Conservation (phyloP, 495 filamentous ascomycete species). For the Penicillium dipodomyicola region DNA sequence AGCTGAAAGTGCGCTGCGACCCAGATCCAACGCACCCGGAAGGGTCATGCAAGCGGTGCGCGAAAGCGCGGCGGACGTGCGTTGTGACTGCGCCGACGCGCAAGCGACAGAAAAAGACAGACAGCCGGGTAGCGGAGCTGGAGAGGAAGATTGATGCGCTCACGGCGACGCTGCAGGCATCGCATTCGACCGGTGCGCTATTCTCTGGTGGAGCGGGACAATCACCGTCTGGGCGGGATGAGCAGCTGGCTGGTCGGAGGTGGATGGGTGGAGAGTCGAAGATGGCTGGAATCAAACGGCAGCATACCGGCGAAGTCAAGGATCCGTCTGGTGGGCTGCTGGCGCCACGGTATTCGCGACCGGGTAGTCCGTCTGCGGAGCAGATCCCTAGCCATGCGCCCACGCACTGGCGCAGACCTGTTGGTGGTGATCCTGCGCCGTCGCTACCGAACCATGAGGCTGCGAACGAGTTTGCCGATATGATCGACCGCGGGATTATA, state of each 20-base stretch:
- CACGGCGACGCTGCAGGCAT: conserved; percentile 69
- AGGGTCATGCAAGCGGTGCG: conserved; percentile 79
- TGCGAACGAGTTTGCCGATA: conserved; percentile 52
- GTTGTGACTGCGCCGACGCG: conserved; percentile 78
- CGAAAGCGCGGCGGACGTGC: conserved; percentile 76
- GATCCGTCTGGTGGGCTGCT: conserved; percentile 13
- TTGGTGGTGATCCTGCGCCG: conserved; percentile 11
- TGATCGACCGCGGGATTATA: conserved; percentile 69
- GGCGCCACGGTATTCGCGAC: conserved; percentile 20
- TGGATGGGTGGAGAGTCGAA: conserved; percentile 15
- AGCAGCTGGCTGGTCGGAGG: conserved; percentile 18
- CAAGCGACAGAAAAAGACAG: conserved; percentile 91
- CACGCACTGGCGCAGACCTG: conserved; percentile 19
- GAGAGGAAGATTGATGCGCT: conserved; percentile 92
- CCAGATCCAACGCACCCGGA: conserved; percentile 53
- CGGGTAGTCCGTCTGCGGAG: conserved; percentile 28
- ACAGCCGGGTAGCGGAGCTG: conserved; percentile 85
- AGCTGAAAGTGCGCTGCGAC: conserved; percentile 88
- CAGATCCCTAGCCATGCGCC: conserved; percentile 17
- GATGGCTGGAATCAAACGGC: conserved; percentile 25
- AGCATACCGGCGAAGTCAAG: conserved; percentile 27
- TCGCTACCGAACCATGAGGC: conserved; percentile 13
- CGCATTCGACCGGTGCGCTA: conserved; percentile 21
- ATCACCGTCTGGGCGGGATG: conserved; percentile 6
- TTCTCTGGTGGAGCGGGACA: conserved; percentile 1